Percentiles rank a stretch among this genome's conserved stretches.
Conservation (phyloP, 768 basidiomycete species). For the Cyclocybe aegerita region DNA sequence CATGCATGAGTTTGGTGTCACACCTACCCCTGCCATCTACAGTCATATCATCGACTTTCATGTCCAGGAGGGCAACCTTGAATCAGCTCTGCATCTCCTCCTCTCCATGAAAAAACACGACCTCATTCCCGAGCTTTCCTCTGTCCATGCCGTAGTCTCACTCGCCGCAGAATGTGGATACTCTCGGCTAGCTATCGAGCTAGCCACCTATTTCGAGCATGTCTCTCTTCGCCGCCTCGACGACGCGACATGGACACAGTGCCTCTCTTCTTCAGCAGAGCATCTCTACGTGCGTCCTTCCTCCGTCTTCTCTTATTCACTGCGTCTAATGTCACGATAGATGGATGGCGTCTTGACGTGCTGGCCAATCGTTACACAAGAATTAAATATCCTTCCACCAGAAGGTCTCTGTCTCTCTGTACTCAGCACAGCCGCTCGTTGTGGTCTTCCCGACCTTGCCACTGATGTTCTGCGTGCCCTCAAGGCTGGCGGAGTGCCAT, state of each 20-base stretch:
- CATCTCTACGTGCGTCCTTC: slow-evolving; percentile 53
- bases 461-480: slow-evolving; percentile 62
- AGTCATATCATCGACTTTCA: slow-evolving; percentile 50
- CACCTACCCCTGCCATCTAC: slow-evolving; percentile 55
- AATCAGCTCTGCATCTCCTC: slow-evolving; percentile 62
- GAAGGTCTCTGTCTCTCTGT: slow-evolving; percentile 74
- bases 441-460: slow-evolving; percentile 71
- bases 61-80: slow-evolving; percentile 50
- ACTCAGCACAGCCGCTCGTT: slow-evolving; percentile 71
- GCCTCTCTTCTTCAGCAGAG: slow-evolving; percentile 65
- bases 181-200: slow-evolving; percentile 70
- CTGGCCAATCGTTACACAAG: slow-evolving; percentile 61
- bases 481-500: slow-evolving; percentile 41
- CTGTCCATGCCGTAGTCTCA: slow-evolving; percentile 51
- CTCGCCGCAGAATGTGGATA: slow-evolving; percentile 53
- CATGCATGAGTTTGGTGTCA: slow-evolving; percentile 51
- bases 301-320: neutral
- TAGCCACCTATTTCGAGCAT: slow-evolving; percentile 62
- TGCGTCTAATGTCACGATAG: slow-evolving; percentile 34
- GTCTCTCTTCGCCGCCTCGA: slow-evolving; percentile 53
- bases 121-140: slow-evolving; percentile 47
- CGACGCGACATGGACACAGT: slow-evolving; percentile 59
- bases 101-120: slow-evolving; percentile 54
- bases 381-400: slow-evolving; percentile 56
- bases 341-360: slow-evolving; percentile 60